Percentiles rank a stretch among this genome's conserved stretches.
Conservation (phyloP, 345 rosid species). For the Balakata baccata region DNA sequence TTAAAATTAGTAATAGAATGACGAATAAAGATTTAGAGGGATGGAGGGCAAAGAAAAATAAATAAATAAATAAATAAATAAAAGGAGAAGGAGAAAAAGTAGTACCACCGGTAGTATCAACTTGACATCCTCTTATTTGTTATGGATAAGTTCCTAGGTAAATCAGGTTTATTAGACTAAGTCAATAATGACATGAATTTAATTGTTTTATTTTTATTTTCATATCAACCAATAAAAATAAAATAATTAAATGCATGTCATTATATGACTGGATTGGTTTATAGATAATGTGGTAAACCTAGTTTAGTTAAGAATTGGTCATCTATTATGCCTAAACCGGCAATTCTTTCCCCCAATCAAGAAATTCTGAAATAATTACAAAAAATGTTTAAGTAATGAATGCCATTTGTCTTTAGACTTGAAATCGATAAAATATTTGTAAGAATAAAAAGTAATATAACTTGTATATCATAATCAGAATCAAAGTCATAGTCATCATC, state of each 20-base stretch:
- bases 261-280: too few species aligned
- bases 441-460: conserved; percentile 20
- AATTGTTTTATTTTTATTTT: too few species aligned
- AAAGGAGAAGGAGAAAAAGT: not conserved
- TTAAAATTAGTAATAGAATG: not conserved
- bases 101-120: conserved; percentile 39
- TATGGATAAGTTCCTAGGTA: too few species aligned
- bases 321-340: conserved; percentile 25
- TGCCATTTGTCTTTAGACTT: not conserved
- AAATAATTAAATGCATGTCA: too few species aligned
- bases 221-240: too few species aligned
- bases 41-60: not conserved
- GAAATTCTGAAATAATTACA: conserved; percentile 20
- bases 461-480: conserved; percentile 49
- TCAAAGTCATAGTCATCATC: conserved; percentile 21
- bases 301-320: too few species aligned
- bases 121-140: conserved; percentile 36
- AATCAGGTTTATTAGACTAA: too few species aligned
- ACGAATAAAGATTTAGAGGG: too few species aligned
- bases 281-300: too few species aligned
- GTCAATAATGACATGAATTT: too few species aligned
- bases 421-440: not conserved
- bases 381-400: not conserved
- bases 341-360: conserved; percentile 19
- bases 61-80: too few species aligned